Percentiles rank a stretch among this genome's conserved stretches.
phyloP scores from a whole-genome alignment of 345 rosid species.

The rapeseed (Brassica napus) region Da-Ae NC_063437.1:21036001-21036500 shows the following conservation, averaged over 20 bases:
- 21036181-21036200: no score
- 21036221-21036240: background rate
- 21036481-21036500: conserved; percentile 66
- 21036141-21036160: no score
- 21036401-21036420: conserved; percentile 74
- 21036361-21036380: conserved; percentile 82
- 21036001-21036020: no score
- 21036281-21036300: conserved; percentile 80
- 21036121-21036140: no score
- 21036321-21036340: conserved; percentile 85
- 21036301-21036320: conserved; percentile 90
- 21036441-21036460: conserved; percentile 64
- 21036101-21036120: background rate
- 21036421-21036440: conserved; percentile 87
- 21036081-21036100: background rate
- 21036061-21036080: background rate
- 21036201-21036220: no score
- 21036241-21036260: conserved; percentile 47
- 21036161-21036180: no score
- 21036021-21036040: no score
- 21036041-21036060: no score
- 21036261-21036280: conserved; percentile 68
- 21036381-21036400: conserved; percentile 82
- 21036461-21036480: conserved; percentile 68
- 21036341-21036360: conserved; percentile 79